These are phyloP conservation scores for Bonia amplexicaulis DNA, from an alignment of 176 grass and related monocot species.

Conservation along the genomic window DNA sequence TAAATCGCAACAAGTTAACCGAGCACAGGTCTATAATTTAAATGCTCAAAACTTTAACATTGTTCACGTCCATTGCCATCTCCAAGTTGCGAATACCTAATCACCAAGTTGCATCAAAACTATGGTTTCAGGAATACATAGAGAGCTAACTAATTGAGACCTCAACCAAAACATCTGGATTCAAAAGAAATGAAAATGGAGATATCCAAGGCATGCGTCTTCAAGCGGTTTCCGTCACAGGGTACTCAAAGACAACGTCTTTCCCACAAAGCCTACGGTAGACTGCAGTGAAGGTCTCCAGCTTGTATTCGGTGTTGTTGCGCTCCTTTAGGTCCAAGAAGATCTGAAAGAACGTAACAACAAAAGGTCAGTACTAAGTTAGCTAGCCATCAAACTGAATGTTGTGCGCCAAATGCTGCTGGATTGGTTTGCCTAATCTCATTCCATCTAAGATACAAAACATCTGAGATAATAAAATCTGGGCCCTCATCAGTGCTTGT, in stretches of 20 bases:
- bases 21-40: constrained; percentile 28
- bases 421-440: not conserved
- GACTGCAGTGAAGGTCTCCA: constrained; percentile 83
- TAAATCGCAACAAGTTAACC: not conserved
- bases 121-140: constrained; percentile 35
- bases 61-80: constrained; percentile 17
- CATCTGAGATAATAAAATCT: not conserved
- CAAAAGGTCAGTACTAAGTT: not conserved
- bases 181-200: constrained; percentile 2
- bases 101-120: constrained; percentile 42
- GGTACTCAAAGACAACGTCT: constrained; percentile 73
- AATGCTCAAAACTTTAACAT: constrained; percentile 53
- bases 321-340: constrained; percentile 93
- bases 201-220: constrained; percentile 11
- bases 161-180: constrained; percentile 17
- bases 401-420: not conserved
- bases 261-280: constrained; percentile 89
- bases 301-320: constrained; percentile 94
- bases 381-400: not conserved
- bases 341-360: constrained; percentile 46
- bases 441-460: not conserved
- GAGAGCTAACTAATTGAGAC: constrained; percentile 7
- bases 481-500: too few species aligned
- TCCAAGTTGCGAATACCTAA: constrained; percentile 6
- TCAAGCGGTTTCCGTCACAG: constrained; percentile 38